Base-by-base conservation (phyloP, 2,329 filamentous ascomycete species). In the Arachnomyces sp. region DNA sequence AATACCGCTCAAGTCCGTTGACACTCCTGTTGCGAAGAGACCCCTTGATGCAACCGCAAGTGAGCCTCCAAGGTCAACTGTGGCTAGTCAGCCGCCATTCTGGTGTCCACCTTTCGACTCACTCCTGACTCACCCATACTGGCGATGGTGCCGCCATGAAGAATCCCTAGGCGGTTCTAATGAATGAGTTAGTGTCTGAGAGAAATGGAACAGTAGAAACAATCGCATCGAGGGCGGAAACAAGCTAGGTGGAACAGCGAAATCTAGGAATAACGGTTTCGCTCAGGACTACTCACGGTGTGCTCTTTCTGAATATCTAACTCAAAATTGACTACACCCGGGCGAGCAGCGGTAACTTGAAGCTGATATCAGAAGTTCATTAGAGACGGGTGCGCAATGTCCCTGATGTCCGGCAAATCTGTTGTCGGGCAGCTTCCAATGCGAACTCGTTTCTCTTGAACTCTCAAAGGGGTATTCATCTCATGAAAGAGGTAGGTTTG, bases 91-190 rank as follows among this genome's bases (percentile, higher is more conserved):
- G 21, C 21, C 5, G 9, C 5, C 9, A 9, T 14, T 18, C 9
- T 25, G 21, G 21, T 25, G 5, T 25, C 5, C n/a, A n/a, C n/a
- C 21, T 25, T 25, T 25, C 21, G 9, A 25, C 21, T 25, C 21
- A 5, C 5, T 29, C 16, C 21, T 18, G 14, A 43, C 57, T 38
- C 60, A 68, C 68, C 67, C 70, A 74, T 72, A 55, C 75, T 78
- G 4, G 79, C 79, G 45, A 84, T 78, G 1, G 80, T 81, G 12
- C 78, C 79, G 43, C 79, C 79, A 61, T 84, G 79, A 28, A 83
- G 71, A 47, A 80, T 83, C 28, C 74, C 73, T 14, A 84, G 63
- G 12, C 79, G 72, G 51, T 83, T 83, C 75, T 80, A 45, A 11
- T 14, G 17, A 18, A 47, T 13, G 15, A 5, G 21, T 25, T 25